phyloP scores from a whole-genome alignment of 2,329 filamentous ascomycete species.

The Aciculosporium take region DNA sequence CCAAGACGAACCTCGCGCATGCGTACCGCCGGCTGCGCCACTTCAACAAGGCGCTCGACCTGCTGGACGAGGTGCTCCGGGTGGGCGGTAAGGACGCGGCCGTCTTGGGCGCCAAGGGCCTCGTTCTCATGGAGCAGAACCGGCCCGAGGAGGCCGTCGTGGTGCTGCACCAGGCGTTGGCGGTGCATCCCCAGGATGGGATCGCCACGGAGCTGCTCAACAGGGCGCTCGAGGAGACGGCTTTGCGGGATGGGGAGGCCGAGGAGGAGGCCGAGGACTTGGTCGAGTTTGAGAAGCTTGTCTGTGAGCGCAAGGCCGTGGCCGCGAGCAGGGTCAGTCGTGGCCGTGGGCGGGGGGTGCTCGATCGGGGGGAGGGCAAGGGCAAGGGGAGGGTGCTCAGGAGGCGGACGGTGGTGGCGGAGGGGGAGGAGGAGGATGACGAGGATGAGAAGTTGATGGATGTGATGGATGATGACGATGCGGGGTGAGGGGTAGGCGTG shows the following conservation, averaged over 20 bases:
- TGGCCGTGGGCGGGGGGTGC: too few species aligned
- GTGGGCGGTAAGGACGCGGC: slow-evolving; percentile 66
- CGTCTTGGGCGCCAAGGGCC: slow-evolving; percentile 68
- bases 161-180: slow-evolving; percentile 71
- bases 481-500: neutral
- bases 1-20: slow-evolving; percentile 79
- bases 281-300: slow-evolving; percentile 36
- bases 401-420: slow-evolving; percentile 18
- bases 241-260: slow-evolving; percentile 28
- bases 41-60: slow-evolving; percentile 55
- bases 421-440: slow-evolving; percentile 21
- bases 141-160: slow-evolving; percentile 63
- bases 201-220: slow-evolving; percentile 67
- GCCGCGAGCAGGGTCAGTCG: slow-evolving; percentile 25
- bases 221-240: slow-evolving; percentile 53
- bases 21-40: slow-evolving; percentile 61
- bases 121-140: slow-evolving; percentile 68
- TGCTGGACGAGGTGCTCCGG: slow-evolving; percentile 79
- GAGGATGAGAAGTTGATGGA: slow-evolving; percentile 38
- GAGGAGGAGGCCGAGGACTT: slow-evolving; percentile 33
- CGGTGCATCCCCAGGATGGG: slow-evolving; percentile 64
- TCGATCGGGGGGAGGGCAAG: slow-evolving; percentile 19
- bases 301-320: slow-evolving; percentile 32
- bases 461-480: slow-evolving; percentile 38
- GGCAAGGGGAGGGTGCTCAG: slow-evolving; percentile 30